These are phyloP conservation scores for Globisporangium paddicum DNA, from an alignment of 352 stramenopile species.

Conservation along the genomic window DNA sequence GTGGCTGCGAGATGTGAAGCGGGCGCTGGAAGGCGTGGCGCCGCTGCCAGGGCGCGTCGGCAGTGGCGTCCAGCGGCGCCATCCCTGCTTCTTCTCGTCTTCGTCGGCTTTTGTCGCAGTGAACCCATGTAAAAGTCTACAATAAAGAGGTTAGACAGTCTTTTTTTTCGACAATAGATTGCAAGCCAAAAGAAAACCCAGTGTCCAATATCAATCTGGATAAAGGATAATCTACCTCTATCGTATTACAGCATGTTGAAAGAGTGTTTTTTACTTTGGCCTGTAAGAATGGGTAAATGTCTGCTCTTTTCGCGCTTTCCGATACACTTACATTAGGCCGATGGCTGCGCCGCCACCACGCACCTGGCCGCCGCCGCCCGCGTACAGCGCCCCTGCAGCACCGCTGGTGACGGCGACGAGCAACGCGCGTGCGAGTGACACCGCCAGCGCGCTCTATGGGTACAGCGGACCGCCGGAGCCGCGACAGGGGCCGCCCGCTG, in stretches of 20 bases:
- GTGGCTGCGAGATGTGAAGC: slow-evolving; percentile 32
- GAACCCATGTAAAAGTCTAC: not conserved
- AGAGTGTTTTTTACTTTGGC: no score
- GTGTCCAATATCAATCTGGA: no score
- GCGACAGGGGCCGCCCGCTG: not conserved
- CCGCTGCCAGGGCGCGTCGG: slow-evolving; percentile 16
- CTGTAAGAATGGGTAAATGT: no score
- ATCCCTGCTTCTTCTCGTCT: not conserved
- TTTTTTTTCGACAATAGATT: no score
- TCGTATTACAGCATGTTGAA: no score
- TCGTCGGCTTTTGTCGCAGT: not conserved
- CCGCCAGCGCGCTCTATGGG: not conserved
- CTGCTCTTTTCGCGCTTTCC: not conserved
- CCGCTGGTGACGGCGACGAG: not conserved
- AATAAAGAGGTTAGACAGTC: no score
- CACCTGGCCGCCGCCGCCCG: not conserved
- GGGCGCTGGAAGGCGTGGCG: slow-evolving; percentile 45
- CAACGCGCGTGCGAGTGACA: not conserved
- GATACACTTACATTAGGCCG: not conserved
- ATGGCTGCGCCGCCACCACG: slow-evolving; percentile 2
- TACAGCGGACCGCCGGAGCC: not conserved
- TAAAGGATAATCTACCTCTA: no score
- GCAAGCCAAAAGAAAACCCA: no score
- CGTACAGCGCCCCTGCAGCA: not conserved
- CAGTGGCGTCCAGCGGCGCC: slow-evolving; percentile 3